phyloP scores from a whole-genome alignment of 1,284 basidiomycete genomes.

The Ustilago hordei region DNA sequence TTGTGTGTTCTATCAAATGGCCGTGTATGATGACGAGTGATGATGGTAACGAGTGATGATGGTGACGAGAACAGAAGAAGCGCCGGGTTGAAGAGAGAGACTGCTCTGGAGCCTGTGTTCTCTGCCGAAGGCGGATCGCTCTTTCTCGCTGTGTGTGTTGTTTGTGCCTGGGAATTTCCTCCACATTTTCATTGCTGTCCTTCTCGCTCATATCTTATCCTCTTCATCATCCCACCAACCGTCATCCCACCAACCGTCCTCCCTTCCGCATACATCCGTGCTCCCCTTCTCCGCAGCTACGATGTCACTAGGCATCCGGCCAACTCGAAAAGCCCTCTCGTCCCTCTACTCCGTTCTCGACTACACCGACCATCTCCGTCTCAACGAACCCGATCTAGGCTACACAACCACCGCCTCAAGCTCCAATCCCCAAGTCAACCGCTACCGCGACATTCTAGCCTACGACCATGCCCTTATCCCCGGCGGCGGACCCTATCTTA shows the following conservation, averaged over 20 bases:
- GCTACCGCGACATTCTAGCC: constrained; percentile 41
- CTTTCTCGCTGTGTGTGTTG: neutral
- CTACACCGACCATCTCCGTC: constrained; percentile 32
- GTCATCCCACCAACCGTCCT: neutral
- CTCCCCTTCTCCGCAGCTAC: neutral
- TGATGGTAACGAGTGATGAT: constrained; percentile 2
- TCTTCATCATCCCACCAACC: neutral
- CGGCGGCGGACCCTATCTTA: constrained; percentile 51
- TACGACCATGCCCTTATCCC: constrained; percentile 59
- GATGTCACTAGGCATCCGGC: constrained; percentile 25
- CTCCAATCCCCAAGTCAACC: constrained; percentile 27
- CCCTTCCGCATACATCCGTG: neutral
- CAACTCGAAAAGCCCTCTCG: constrained; percentile 14
- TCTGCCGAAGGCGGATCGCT: neutral
- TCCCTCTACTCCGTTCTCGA: constrained; percentile 31
- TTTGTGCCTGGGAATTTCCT: neutral
- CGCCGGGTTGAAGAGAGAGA: neutral
- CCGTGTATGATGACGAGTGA: neutral
- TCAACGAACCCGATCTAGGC: constrained; percentile 23
- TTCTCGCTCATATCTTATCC: neutral
- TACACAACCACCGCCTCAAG: constrained; percentile 19
- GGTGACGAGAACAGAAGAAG: neutral
- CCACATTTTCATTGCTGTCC: neutral
- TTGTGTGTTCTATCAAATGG: neutral
- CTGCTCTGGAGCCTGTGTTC: neutral